Conservation (phyloP, 352 stramenopile genomes). For the Elongisporangium anandrum region DNA sequence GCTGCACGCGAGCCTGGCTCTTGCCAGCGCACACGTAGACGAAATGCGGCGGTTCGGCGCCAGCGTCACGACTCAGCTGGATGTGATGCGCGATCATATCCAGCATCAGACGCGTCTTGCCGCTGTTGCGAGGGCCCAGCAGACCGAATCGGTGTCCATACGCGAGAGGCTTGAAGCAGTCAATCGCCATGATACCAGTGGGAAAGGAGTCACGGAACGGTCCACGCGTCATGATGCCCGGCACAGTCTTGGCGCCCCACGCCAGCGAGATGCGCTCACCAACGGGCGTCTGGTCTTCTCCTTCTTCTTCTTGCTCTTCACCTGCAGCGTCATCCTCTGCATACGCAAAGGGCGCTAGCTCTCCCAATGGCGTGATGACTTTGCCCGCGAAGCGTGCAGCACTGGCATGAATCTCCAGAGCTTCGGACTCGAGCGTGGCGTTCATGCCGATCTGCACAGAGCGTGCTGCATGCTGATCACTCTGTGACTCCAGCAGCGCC, state of each 20-base stretch:
- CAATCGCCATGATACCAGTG: constrained; percentile 64
- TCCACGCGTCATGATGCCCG: constrained; percentile 50
- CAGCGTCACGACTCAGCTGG: constrained; percentile 13
- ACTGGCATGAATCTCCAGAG: constrained; percentile 49
- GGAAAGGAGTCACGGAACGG: constrained; percentile 47
- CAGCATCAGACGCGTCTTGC: constrained; percentile 66
- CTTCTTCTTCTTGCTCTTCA: constrained; percentile 1
- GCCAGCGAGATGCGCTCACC: constrained; percentile 38
- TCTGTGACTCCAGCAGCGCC: constrained; percentile 40
- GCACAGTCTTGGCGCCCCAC: constrained; percentile 59
- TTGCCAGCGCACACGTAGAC: constrained; percentile 79
- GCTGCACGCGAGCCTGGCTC: constrained; percentile 42
- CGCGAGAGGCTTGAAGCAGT: constrained; percentile 75
- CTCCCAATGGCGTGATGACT: constrained; percentile 48
- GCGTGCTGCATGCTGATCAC: constrained; percentile 13
- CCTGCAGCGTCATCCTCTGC: constrained; percentile 1
- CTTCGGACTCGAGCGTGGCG: constrained; percentile 42
- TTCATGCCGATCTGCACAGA: constrained; percentile 50
- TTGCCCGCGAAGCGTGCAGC: constrained; percentile 35
- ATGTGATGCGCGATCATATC: constrained; percentile 69
- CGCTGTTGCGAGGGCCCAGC: constrained; percentile 57
- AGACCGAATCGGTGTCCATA: constrained; percentile 66
- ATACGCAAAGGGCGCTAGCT: constrained; percentile 20
- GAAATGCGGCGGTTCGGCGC: constrained; percentile 50
- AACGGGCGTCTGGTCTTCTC: constrained; percentile 3